These are phyloP conservation scores for Pistacia vera DNA, from an alignment of 345 rosid genomes.

Conservation along the genomic window DNA sequence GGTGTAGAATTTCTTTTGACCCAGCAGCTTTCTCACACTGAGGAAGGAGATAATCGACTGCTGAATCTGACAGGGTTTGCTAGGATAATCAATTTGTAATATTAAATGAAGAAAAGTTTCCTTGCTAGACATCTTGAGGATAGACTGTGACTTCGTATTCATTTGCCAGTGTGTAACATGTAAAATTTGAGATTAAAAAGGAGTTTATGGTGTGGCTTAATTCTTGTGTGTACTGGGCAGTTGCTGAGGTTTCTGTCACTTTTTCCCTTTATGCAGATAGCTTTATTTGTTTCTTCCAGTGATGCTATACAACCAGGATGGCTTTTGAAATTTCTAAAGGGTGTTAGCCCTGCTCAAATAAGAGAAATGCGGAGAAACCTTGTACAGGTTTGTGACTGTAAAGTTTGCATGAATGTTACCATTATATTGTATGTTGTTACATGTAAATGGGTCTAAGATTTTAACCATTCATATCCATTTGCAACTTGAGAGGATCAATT, in stretches of 20 bases:
- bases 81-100: not conserved
- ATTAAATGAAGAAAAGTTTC: constrained; percentile 1
- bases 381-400: constrained; percentile 55
- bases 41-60: not conserved
- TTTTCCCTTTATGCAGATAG: constrained; percentile 52
- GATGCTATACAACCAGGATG: constrained; percentile 84
- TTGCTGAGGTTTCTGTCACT: constrained; percentile 2
- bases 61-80: not conserved
- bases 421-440: not conserved
- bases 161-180: not conserved
- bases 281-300: constrained; percentile 78
- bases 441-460: not conserved
- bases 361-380: constrained; percentile 66
- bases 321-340: constrained; percentile 65
- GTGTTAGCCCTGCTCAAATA: constrained; percentile 51
- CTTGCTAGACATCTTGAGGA: not conserved
- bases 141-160: not conserved
- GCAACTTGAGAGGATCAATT: constrained; percentile 1
- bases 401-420: not conserved
- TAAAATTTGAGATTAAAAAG: not conserved
- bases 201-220: not conserved
- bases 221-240: constrained; percentile 2
- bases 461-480: not conserved
- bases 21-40: not conserved
- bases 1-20: not conserved